These are phyloP conservation scores for Clonostachys rosea DNA, from an alignment of 2,329 filamentous ascomycete genomes.

Conservation along the genomic window DNA sequence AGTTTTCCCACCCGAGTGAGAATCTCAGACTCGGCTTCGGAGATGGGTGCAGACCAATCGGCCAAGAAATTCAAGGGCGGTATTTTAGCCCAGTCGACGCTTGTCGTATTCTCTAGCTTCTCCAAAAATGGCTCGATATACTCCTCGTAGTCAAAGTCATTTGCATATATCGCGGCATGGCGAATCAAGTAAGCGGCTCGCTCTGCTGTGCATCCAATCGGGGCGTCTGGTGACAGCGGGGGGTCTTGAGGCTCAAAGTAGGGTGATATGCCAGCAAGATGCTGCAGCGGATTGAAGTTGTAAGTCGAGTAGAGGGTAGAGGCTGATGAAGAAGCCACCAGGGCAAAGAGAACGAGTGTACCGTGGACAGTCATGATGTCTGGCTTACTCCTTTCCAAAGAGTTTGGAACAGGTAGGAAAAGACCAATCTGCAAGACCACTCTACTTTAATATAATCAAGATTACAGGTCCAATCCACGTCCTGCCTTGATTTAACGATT, in stretches of 20 bases:
- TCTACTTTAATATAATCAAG: too few relatives aligned
- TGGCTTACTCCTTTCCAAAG: background rate
- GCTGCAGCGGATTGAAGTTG: slow-evolving; percentile 47
- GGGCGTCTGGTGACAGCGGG: slow-evolving; percentile 31
- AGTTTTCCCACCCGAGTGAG: slow-evolving; percentile 57
- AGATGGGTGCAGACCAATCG: slow-evolving; percentile 52
- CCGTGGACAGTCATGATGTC: slow-evolving; percentile 1
- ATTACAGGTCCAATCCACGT: too few relatives aligned
- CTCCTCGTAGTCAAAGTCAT: slow-evolving; percentile 52
- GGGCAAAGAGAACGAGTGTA: slow-evolving; percentile 1
- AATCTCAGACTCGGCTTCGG: slow-evolving; percentile 51
- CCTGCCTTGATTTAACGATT: too few relatives aligned
- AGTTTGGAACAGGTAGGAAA: too few relatives aligned
- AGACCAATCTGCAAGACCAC: too few relatives aligned
- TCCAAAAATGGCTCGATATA: slow-evolving; percentile 52
- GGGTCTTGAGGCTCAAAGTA: slow-evolving; percentile 53
- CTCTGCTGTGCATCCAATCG: slow-evolving; percentile 43
- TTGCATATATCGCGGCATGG: slow-evolving; percentile 57
- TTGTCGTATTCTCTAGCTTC: slow-evolving; percentile 54
- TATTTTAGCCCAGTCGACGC: slow-evolving; percentile 50
- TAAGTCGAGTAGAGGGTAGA: slow-evolving; percentile 37
- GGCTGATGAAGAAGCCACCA: slow-evolving; percentile 6
- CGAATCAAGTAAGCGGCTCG: slow-evolving; percentile 51
- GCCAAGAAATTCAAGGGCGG: slow-evolving; percentile 51
- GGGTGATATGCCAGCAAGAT: slow-evolving; percentile 50